Evolutionary conservation across 2,329 filamentous ascomycete genomes (phyloP), one percentile per base, ranked within the genome.

Genomic region (Calonectria pauciramosa): DNA sequence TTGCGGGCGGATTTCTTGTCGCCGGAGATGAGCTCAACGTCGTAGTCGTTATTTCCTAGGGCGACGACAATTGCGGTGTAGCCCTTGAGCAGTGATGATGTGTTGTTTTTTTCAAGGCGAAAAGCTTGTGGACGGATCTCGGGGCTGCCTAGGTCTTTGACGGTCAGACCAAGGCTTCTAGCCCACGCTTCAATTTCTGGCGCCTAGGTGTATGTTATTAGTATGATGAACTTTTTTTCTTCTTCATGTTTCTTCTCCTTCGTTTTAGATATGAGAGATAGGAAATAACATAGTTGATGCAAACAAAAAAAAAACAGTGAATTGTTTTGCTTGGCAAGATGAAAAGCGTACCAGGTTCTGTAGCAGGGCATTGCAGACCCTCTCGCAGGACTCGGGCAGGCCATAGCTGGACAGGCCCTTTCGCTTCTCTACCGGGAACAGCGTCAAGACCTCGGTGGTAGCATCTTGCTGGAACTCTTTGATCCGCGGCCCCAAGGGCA

Each of bases 121-220:
- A 80, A 80, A 59, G 79, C 79, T 60, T 80, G 79, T 8, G 79
- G 79, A n/a, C 73, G 75, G 49, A 80, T 80, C 36, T 80, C 79
- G 54, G 79, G 79, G 44, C 59, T 75, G n/a, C 69, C 71, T 18
- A 80, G 71, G 64, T 80, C 79, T 47, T 80, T 80, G 20, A 80
- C 78, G 13, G 75, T 74, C 70, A 80, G 75, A 11, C 79, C 79
- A 56, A 80, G 74, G 32, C 64, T 74, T 65, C 64, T 78, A 14
- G 79, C 79, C 79, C 79, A 80, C 16, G 71, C 73, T 54, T 79
- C 78, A 56, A 80, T 75, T 63, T 80, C 75, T 18, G 74, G 73
- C n/a, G 73, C 76, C 79, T 80, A 38, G 28, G 66, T 30, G 41
- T 56, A 49, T 63, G 20, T 41, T 63, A 41, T 63, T 63, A 63